A percentile compares a stretch with the other conserved stretches of the same genome.
These are phyloP conservation scores for Rubia peregrina DNA, from an alignment of 305 asterid genomes.

Conservation along the genomic window DNA sequence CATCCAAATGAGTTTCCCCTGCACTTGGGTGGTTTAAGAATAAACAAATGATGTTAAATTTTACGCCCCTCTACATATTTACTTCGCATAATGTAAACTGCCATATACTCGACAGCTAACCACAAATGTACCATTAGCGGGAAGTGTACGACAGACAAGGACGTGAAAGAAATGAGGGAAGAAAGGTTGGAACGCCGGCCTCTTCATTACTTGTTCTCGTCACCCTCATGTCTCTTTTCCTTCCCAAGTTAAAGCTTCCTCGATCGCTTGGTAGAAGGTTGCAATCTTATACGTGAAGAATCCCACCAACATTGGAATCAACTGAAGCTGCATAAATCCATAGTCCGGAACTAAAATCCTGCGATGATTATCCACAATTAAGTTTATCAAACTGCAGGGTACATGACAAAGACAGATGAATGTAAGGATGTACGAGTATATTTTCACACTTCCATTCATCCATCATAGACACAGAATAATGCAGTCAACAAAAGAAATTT, in stretches of 20 bases:
- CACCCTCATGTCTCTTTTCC: conserved; percentile 35
- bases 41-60: too few relatives aligned
- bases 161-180: neutral
- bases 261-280: conserved; percentile 63
- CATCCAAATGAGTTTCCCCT: too few relatives aligned
- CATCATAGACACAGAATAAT: neutral
- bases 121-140: neutral
- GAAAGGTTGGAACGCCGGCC: neutral
- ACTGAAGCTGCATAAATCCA: conserved; percentile 68
- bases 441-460: neutral
- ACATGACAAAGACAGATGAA: conserved; percentile 9
- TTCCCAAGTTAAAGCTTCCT: conserved; percentile 41
- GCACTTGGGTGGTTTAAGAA: too few relatives aligned
- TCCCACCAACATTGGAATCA: conserved; percentile 90
- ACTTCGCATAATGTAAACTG: neutral
- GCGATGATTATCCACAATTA: conserved; percentile 5
- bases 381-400: neutral
- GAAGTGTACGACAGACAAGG: neutral
- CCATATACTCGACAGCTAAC: neutral
- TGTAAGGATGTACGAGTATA: neutral
- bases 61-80: too few relatives aligned
- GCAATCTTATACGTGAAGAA: conserved; percentile 92
- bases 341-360: conserved; percentile 85
- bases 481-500: neutral
- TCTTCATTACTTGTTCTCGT: neutral